These are phyloP conservation scores for Leishmania martiniquensis DNA, from an alignment of 208 protist species.

Conservation along the genomic window DNA sequence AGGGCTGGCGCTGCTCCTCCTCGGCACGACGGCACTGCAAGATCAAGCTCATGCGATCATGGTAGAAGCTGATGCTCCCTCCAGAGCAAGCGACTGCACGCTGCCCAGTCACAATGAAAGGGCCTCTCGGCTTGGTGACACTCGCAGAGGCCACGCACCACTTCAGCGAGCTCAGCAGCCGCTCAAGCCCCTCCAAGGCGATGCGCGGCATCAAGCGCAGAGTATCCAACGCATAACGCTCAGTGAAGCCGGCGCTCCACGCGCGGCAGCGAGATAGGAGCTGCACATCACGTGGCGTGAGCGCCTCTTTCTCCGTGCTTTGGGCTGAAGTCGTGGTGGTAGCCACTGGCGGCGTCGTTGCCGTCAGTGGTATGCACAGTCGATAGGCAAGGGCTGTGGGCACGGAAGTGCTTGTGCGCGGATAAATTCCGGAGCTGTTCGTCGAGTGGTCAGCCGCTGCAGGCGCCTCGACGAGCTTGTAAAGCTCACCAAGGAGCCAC, in stretches of 20 bases:
- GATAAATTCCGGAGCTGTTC: background rate
- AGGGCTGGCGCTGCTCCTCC: slow-evolving; percentile 45
- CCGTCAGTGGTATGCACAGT: slow-evolving; percentile 13
- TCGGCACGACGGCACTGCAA: slow-evolving; percentile 7
- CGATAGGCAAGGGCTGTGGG: slow-evolving; percentile 9
- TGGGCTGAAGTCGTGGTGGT: slow-evolving; percentile 1
- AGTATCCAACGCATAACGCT: slow-evolving; percentile 32
- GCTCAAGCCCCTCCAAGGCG: slow-evolving; percentile 36
- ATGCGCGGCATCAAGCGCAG: slow-evolving; percentile 30
- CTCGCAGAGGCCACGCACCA: background rate
- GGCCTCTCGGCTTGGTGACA: background rate
- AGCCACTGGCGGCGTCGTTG: background rate
- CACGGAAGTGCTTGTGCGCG: background rate
- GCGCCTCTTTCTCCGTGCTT: background rate
- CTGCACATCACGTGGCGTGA: background rate
- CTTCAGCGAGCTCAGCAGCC: slow-evolving; percentile 7
- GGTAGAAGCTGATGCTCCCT: background rate
- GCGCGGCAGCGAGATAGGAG: background rate
- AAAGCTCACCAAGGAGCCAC: slow-evolving; percentile 11
- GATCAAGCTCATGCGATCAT: background rate
- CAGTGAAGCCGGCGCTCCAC: slow-evolving; percentile 29
- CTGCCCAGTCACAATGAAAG: background rate
- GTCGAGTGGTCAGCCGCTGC: background rate
- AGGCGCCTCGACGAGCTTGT: background rate
- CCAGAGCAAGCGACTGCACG: background rate